Evolutionary conservation across 441 rosid genomes (phyloP), one percentile per base, ranked within the genome.

Genomic region (Adansonia grandidieri): DNA sequence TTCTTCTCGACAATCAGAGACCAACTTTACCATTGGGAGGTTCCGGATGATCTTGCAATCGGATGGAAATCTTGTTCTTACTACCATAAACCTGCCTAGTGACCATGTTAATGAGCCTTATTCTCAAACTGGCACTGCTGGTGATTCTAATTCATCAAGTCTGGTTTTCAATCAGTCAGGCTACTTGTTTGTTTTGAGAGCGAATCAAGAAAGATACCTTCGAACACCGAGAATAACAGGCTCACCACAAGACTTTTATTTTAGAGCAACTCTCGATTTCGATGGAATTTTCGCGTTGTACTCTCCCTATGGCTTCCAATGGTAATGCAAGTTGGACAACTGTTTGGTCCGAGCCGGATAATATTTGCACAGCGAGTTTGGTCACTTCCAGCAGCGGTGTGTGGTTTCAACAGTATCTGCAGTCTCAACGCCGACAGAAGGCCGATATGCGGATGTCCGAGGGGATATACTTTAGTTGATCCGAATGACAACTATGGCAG

Each of bases 321-420:
- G 67, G 74, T 2, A 73, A 77, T 15, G 77, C 20, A 19, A 48
- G 9, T 5, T 87, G 90, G 90, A 8, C 62, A 7, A 2, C 14
- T 9, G 6, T 53, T 56, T 54, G 84, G 87, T 8, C 10, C 28
- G 3, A 1, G 2, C 90, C 90, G 1, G 74, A 81, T 4, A 47
- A 85, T 47, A 87, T 87, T 14, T 86, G 90, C 76, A 37, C 0
- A 1, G 17, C 57, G 7, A 67, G 37, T 48, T 13, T 0, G 5
- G 66, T 9, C 5, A 0, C 1, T 1, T 0, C 20, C 8, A 13
- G 40, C 0, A 83, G 84, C 75, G 90, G 87, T 13, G n/a, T 87
- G 88, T 58, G 90, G 90, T 9, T 84, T 62, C 32, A 84, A 87
- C 77, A 81, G 87, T 54, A 50, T 80, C 13, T 87, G 90, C 81